phyloP scores from a whole-genome alignment of 2,329 filamentous ascomycete genomes.

The Beauveria varroae region DNA sequence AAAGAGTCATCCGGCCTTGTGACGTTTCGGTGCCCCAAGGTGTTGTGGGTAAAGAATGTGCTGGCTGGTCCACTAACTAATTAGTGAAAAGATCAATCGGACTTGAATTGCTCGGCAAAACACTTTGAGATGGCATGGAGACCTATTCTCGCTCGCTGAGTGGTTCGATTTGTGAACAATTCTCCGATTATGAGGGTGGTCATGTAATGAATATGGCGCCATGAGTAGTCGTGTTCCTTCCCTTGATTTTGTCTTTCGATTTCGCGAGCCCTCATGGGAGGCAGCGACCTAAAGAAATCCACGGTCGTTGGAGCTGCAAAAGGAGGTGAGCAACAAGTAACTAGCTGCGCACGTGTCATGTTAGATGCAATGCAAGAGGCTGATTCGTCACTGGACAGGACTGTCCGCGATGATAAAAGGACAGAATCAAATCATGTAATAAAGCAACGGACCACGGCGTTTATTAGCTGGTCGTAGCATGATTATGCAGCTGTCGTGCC shows the following conservation, averaged over 20 bases:
- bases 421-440: not conserved
- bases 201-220: not conserved
- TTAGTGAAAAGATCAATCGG: constrained; percentile 1
- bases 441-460: not conserved
- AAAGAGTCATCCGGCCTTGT: constrained; percentile 7
- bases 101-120: not conserved
- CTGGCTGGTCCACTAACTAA: not conserved
- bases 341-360: not conserved
- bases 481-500: not conserved
- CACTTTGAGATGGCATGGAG: not conserved
- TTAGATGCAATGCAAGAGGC: not conserved
- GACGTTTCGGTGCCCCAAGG: not conserved
- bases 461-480: too few species aligned
- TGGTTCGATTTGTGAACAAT: not conserved
- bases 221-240: too few species aligned
- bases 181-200: not conserved
- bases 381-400: not conserved
- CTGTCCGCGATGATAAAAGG: not conserved
- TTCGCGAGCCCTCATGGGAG: too few species aligned
- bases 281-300: too few species aligned
- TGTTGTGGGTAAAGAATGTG: constrained; percentile 1
- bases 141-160: not conserved
- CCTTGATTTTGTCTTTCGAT: too few species aligned
- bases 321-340: not conserved
- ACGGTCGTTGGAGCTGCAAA: not conserved